These are phyloP conservation scores for Trebouxia sp. DNA, from an alignment of 139 green algal species.

Conservation along the genomic window DNA sequence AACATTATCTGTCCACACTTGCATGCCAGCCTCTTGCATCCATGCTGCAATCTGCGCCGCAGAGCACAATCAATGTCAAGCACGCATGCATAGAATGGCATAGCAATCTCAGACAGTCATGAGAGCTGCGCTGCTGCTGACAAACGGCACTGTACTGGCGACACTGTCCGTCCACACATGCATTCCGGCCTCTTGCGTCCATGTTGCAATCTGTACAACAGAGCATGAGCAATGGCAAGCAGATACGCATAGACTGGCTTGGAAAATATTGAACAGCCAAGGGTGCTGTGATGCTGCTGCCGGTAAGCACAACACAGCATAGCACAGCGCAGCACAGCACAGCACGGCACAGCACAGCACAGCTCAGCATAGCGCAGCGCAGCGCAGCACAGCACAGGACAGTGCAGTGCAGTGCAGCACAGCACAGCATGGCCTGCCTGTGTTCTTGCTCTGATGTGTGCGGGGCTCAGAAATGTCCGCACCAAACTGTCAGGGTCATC, in stretches of 20 bases:
- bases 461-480: conserved; percentile 71
- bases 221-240: too few relatives aligned
- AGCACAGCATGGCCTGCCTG: conserved; percentile 35
- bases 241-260: too few relatives aligned
- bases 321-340: neutral
- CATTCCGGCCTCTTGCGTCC: neutral
- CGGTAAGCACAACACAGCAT: neutral
- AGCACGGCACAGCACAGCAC: too few relatives aligned
- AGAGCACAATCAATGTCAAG: neutral
- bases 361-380: too few relatives aligned
- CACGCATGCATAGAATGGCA: neutral
- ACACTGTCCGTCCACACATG: neutral
- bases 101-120: neutral
- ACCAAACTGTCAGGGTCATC: conserved; percentile 61
- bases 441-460: conserved; percentile 42
- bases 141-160: neutral
- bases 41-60: conserved; percentile 48
- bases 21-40: conserved; percentile 81
- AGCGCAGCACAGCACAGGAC: neutral
- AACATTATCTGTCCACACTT: conserved; percentile 69
- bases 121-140: neutral
- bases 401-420: neutral
- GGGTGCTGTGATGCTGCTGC: neutral
- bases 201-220: too few relatives aligned
- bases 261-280: too few relatives aligned